Base-by-base conservation (phyloP, 129 eudicot species). In the Ambrosia trifida region DNA sequence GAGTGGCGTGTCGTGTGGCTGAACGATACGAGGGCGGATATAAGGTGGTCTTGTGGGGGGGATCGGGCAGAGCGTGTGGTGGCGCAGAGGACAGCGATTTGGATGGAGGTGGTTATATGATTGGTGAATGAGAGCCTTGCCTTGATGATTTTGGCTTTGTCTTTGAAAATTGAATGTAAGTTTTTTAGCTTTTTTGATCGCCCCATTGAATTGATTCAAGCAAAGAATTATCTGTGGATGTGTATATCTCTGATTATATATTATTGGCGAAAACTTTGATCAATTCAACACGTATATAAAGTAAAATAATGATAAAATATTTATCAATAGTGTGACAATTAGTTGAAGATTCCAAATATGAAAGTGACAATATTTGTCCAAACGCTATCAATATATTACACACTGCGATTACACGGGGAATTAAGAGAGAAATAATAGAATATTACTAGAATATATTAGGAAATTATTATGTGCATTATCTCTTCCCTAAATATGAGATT, bases 61-160 rank as follows among this genome's bases (percentile, higher is more conserved):
- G 78, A 28, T 47, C 53, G 38, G 79, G 86, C 28, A 54, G 70
- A 52, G 46, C 83, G 82, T 2, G 89, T 79, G 76, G 96, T 89
- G 80, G 89, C 85, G 5, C 85, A 88, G 53, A 89, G 71, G 81
- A 86, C 83, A 49, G 86, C 80, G 44, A 82, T 68, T 49, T 74
- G 85, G 73, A 89, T 71, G 46, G 79, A 64, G 12, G 89, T 33
- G n/a, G 81, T 64, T 24, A 78, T 74, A 64, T 78, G 85, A 12
- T 76, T 78, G 40, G 78, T 62, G 79, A 77, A 62, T 5, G 87
- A 76, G 17, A 87, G 45, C 50, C 68, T 76, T 28, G 91, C 84
- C 66, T 83, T 90, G 82, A 90, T 14, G 12, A 90, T 20, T 11
- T 87, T 87, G 60, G 81, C 85, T 72, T 85, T 90, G 87, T 90